Evolutionary conservation across 2,329 filamentous ascomycete genomes (phyloP).

Genomic region (Colletotrichum liriopes): DNA sequence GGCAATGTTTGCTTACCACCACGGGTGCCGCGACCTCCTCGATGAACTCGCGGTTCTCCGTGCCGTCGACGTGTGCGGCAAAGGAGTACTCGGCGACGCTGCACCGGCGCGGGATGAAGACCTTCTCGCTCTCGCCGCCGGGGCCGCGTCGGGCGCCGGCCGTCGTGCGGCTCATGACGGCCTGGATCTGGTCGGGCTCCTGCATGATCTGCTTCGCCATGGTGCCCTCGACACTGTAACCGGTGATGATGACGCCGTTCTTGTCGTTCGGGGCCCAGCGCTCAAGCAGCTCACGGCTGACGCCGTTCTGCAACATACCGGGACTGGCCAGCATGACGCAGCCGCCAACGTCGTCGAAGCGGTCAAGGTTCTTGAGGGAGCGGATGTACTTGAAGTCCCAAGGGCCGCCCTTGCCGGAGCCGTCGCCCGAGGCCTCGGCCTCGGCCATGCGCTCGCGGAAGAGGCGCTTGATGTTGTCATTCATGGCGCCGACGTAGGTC

Average conservation of each 20-base stretch:
- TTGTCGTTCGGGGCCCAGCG: constrained; percentile 96
- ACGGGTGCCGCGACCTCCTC: constrained; percentile 93
- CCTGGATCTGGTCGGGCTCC: constrained; percentile 94
- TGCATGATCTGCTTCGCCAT: constrained; percentile 98
- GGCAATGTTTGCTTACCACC: constrained; percentile 76
- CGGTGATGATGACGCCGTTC: constrained; percentile 98
- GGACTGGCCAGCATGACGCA: constrained; percentile 98
- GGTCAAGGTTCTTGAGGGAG: constrained; percentile 91
- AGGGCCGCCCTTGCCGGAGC: constrained; percentile 83
- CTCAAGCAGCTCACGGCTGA: constrained; percentile 92
- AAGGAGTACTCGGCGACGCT: constrained; percentile 96
- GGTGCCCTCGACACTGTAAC: constrained; percentile 97
- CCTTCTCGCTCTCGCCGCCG: constrained; percentile 83
- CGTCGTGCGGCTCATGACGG: constrained; percentile 86
- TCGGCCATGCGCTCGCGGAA: constrained; percentile 94
- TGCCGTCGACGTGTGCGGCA: constrained; percentile 95
- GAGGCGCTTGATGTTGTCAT: constrained; percentile 98
- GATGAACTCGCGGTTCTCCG: constrained; percentile 96
- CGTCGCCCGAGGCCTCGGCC: constrained; percentile 84
- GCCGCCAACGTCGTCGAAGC: constrained; percentile 94
- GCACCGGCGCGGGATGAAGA: constrained; percentile 92
- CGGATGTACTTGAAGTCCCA: constrained; percentile 98
- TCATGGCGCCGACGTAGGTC: constrained; percentile 98
- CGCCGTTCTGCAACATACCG: constrained; percentile 98
- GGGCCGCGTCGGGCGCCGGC: constrained; percentile 75